Conservation (phyloP, 768 basidiomycete genomes). For the Udeniomyces megalosporus region DNA sequence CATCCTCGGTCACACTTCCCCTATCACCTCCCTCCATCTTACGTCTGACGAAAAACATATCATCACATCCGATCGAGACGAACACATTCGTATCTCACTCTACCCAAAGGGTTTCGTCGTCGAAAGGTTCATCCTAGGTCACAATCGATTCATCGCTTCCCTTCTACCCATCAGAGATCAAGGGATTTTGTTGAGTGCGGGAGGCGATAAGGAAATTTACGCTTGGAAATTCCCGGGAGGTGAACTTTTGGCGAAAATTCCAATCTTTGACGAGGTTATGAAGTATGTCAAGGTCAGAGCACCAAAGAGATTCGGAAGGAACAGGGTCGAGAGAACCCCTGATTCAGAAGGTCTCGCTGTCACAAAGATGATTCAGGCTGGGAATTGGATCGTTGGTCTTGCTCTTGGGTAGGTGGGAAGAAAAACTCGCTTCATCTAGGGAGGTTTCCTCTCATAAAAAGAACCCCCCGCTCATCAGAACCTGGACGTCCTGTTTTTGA, state of each 20-base stretch:
- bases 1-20: conserved; percentile 54
- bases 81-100: conserved; percentile 83
- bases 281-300: conserved; percentile 33
- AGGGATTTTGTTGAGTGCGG: conserved; percentile 47
- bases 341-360: conserved; percentile 38
- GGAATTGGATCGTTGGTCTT: conserved; percentile 35
- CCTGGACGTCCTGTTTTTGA: too few relatives aligned
- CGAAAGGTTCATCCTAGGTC: conserved; percentile 73
- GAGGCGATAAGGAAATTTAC: conserved; percentile 62
- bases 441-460: too few relatives aligned
- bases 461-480: too few relatives aligned
- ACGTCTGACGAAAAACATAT: conserved; percentile 50
- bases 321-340: conserved; percentile 14
- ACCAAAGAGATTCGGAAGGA: conserved; percentile 21
- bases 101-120: conserved; percentile 74
- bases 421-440: too few relatives aligned
- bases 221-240: conserved; percentile 67
- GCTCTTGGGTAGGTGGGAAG: conserved; percentile 64
- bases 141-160: conserved; percentile 69
- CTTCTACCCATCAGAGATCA: conserved; percentile 48
- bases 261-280: conserved; percentile 33
- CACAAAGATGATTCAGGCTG: conserved; percentile 38
- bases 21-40: conserved; percentile 58
- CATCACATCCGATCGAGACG: conserved; percentile 83
- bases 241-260: conserved; percentile 37